Base-by-base conservation (phyloP, 306 rosid genomes). In the Cicer pinnatifidum region DNA sequence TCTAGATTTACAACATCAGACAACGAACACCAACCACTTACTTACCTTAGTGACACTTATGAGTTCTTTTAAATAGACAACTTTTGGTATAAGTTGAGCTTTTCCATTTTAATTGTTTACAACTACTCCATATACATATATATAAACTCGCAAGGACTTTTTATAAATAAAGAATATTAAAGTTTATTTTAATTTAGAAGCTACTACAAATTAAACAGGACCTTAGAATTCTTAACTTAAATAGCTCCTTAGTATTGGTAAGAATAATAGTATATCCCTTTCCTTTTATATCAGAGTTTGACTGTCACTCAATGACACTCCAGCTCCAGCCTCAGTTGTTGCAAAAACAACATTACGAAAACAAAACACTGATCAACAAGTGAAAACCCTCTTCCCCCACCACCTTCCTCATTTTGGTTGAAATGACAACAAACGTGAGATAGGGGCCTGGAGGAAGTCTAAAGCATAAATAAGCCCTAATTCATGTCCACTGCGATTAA, bases 381-480 rank as follows among this genome's bases (percentile, higher is more conserved):
- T 12, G 11, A 76, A 64, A 76, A 75, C 71, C 62, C 33, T 45
- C 67, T 53, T 23, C n/a, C 38, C 56, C 72, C 35, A 5, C 54
- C 16, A 48, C 58, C 50, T 12, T 58, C 50, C 64, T 41, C 44
- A 50, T 11, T 59, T 59, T 73, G 74, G 33, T 58, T 67, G 76
- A 73, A 74, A 69, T 50, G 68, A 62, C 50, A 43, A 67, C 56
- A 77, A 71, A 61, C 51, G 8, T 46, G 70, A 54, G 64, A 57
- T 46, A 53, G 77, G 11, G 73, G 54, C 75, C 61, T 52, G 13
- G 40, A 35, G 65, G 67, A 74, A 50, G 77, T 57, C 78, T 16
- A 67, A 78, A 61, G 59, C 67, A 75, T 69, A 57, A 69, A 63
- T 64, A 57, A 43, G 10, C 47, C 64, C 9, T 48, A 41, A 57